phyloP scores from a whole-genome alignment of 2,329 filamentous ascomycete genomes.

The Colletotrichum lindemuthianum region DNA sequence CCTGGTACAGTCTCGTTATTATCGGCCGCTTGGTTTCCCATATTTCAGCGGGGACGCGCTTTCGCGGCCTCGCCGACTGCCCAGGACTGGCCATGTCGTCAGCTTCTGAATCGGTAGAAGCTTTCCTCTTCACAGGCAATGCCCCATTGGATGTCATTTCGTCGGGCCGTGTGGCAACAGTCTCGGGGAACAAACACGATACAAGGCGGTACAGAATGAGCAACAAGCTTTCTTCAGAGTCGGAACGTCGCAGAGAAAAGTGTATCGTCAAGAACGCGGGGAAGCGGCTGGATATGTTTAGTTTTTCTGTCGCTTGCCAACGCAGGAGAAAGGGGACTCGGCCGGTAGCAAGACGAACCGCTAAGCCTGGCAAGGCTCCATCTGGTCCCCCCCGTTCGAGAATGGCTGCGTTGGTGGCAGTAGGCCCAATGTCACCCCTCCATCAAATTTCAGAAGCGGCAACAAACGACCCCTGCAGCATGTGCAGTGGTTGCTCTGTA shows the following conservation, averaged over 20 bases:
- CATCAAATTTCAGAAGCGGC: slow-evolving; percentile 5
- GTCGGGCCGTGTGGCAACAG: neutral
- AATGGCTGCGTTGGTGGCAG: slow-evolving; percentile 20
- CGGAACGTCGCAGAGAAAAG: neutral
- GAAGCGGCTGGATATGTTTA: slow-evolving; percentile 26
- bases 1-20: slow-evolving; percentile 52
- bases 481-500: slow-evolving; percentile 17
- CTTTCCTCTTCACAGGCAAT: slow-evolving; percentile 37
- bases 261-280: slow-evolving; percentile 16
- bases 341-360: slow-evolving; percentile 18
- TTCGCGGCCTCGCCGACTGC: slow-evolving; percentile 35
- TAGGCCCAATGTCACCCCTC: slow-evolving; percentile 22
- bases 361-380: slow-evolving; percentile 34
- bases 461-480: slow-evolving; percentile 17
- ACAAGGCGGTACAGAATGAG: neutral
- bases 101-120: slow-evolving; percentile 42
- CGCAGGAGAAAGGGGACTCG: slow-evolving; percentile 21
- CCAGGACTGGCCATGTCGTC: slow-evolving; percentile 41
- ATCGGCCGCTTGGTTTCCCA: slow-evolving; percentile 48
- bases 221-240: neutral
- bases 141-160: slow-evolving; percentile 13
- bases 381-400: slow-evolving; percentile 24
- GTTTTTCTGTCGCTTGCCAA: neutral
- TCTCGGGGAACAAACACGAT: neutral
- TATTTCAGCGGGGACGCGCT: slow-evolving; percentile 45